Evolutionary conservation across 1,284 basidiomycete genomes (phyloP), one percentile per base, ranked within the genome.

Genomic region (Baeospora myosura): DNA sequence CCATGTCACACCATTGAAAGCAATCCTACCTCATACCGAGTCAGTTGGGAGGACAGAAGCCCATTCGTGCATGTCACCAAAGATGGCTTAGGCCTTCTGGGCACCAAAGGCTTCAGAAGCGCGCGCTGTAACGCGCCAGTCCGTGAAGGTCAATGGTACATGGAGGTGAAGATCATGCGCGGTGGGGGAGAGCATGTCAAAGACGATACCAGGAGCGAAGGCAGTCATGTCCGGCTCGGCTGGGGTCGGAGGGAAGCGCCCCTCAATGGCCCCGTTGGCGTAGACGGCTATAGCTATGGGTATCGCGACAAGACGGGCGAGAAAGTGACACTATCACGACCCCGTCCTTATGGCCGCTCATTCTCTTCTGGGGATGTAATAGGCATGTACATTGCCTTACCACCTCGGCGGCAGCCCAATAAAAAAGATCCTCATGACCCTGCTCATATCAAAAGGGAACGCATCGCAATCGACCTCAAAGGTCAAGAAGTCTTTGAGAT

Each of bases 401-500:
- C 95, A 1, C 69, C 76, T 0, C 72, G 74, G 29, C 71, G 74
- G 25, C 58, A 69, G 49, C 71, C 78, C 4, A 64, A 74, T 51
- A 64, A 63, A 34, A 68, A 74, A 33, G 79, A 85, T 52, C 69
- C 72, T 2, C 61, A 77, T 53, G 88, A 95, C 57, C 78, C 84
- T 1, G 84, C 83, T 1, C 79, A 81, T 51, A 65, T 94, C 46
- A 78, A 82, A 51, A 79, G 93, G 40, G 87, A 90, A 59, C 84
- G 93, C 39, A 86, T 94, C 42, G 80, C 94, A 2, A 95, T 99
- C 57, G 85, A 90, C 44, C 91, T 92, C 68, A 94, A 94, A 61
- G 89, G 88, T n/a, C 91, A 95, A 61, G 82, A 91, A 48, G 95
- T 96, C 60, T 98, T 97, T 60, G 96, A 99, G 63, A 84, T 82